phyloP scores from a whole-genome alignment of 106 monocot genomes.

The Hemerocallis citrina region DNA sequence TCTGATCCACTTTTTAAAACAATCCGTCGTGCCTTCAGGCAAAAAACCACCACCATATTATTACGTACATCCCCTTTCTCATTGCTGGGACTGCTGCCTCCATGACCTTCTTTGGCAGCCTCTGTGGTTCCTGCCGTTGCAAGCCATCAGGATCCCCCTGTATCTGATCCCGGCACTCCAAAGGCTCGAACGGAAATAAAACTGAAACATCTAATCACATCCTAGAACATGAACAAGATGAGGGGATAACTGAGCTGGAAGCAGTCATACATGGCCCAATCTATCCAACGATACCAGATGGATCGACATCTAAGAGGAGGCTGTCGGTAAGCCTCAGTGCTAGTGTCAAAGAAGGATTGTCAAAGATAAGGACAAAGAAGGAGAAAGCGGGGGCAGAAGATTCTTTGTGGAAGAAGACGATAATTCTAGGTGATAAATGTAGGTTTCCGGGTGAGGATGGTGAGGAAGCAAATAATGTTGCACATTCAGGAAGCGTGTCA shows the following conservation, averaged over 20 bases:
- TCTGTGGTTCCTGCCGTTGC: not conserved
- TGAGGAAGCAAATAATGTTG: no score
- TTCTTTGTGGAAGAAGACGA: conserved; percentile 36
- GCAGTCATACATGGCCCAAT: conserved; percentile 5
- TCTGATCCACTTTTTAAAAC: not conserved
- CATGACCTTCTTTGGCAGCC: not conserved
- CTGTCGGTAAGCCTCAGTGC: conserved; percentile 24
- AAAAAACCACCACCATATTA: not conserved
- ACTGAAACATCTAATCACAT: not conserved
- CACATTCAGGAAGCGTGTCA: no score
- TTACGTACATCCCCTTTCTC: not conserved
- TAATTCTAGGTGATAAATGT: conserved; percentile 42
- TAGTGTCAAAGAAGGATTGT: conserved; percentile 12
- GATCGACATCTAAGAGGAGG: not conserved
- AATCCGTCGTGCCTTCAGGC: not conserved
- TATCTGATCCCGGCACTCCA: not conserved
- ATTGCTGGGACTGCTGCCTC: not conserved
- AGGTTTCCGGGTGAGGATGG: conserved; percentile 15
- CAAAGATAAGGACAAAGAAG: conserved; percentile 12
- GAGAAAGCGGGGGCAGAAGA: conserved; percentile 14
- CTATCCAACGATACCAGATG: not conserved
- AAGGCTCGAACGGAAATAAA: not conserved
- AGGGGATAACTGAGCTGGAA: not conserved
- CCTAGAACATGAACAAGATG: not conserved
- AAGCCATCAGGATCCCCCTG: not conserved